Base-by-base conservation (phyloP, 495 filamentous ascomycete genomes). In the Penicillium coffeae region DNA sequence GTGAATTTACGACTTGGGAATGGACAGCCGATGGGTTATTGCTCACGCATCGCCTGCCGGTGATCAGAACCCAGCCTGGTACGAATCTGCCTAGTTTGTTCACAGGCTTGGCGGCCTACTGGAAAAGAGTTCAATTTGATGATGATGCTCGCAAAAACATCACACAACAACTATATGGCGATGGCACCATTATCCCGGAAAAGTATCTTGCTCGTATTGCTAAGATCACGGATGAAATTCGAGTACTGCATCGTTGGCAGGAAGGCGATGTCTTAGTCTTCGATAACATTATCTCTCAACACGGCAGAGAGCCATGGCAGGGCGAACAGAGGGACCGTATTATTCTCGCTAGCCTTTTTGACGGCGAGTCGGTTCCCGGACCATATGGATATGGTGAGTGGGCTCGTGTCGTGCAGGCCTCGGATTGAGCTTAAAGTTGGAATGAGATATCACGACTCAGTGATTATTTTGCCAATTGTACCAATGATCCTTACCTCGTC, bases 81-180 rank as follows among this genome's bases (percentile, higher is more conserved):
- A 79, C 73, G 0, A 72, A 70, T 32, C 45, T 77, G n/a, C 70
- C 72, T 3, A 67, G 68, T n/a, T 62, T 79, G n/a, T 80, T 79
- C 45, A 80, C 75, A 12, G 71, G 70, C 10, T 48, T 76, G 12
- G 75, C 74, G 1, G 65, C 71, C 13, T 71, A 74, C 21, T 76
- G 70, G 52, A 66, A 70, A 52, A 73, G 71, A 30, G 49, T 47
- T 5, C 51, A 60, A 21, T 44, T 51, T 6, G 60, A 69, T 32
- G 7, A 21, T 4, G 56, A 47, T 3, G 54, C 52, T 6, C 46
- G 59, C 2, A 54, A 46, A 22, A 63, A 60, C 19, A 56, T 60
- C 3, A 64, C 56, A 8, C 38, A 55, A 16, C 64, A 64, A 54
- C 34, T 56, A 1, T 78, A 71, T 54, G 75, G 77, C 0, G 78